These are phyloP conservation scores for Symbiodinium pilosum DNA, from an alignment of 73 alveolate species.

Conservation along the genomic window DNA sequence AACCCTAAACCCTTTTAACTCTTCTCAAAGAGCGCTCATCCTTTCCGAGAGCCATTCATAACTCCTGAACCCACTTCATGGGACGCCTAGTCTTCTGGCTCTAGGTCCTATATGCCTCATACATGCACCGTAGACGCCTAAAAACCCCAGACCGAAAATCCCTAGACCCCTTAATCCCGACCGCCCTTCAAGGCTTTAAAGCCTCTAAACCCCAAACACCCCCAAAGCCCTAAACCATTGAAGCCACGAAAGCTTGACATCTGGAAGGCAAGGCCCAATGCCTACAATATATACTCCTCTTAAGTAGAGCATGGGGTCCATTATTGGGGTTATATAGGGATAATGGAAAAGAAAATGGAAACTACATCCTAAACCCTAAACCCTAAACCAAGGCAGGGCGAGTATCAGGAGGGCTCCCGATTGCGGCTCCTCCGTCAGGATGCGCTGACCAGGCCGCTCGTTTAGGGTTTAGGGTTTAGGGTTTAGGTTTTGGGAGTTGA, in stretches of 20 bases:
- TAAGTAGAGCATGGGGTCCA: no score
- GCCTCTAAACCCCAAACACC: background rate
- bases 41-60: no score
- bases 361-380: no score
- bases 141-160: background rate
- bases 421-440: conserved; percentile 84
- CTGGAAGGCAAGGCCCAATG: no score
- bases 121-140: background rate
- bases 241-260: no score
- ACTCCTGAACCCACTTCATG: no score
- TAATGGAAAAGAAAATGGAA: no score
- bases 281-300: no score
- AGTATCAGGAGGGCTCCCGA: conserved; percentile 64
- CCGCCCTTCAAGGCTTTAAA: background rate
- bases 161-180: background rate
- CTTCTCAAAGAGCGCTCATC: no score
- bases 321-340: no score
- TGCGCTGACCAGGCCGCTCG: conserved; percentile 39
- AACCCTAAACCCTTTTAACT: no score
- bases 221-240: no score
- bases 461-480: background rate
- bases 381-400: conserved; percentile 64
- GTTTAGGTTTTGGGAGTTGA: background rate
- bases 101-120: background rate
- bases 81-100: background rate